Base-by-base conservation (phyloP, 495 filamentous ascomycete species). In the Hypoxylon rickii region DNA sequence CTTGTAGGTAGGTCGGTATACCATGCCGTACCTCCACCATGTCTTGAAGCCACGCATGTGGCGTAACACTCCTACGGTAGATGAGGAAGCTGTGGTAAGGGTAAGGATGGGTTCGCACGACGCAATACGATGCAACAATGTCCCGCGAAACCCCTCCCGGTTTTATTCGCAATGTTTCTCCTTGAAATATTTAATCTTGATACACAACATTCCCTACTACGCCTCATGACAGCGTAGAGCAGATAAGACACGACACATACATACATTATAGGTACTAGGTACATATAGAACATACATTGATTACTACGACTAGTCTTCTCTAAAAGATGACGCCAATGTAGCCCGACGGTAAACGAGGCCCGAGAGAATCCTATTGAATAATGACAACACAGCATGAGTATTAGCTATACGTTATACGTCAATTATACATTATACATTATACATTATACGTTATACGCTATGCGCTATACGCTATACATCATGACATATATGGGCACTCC, bases 11-110 rank as follows among this genome's bases (percentile, higher is more conserved):
- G n/a, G n/a, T n/a, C n/a, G n/a, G n/a, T n/a, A n/a, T n/a, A n/a
- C n/a, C n/a, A n/a, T n/a, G n/a, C n/a, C n/a, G n/a, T n/a, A n/a
- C n/a, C n/a, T n/a, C n/a, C 3, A 7, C 32, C 7, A 13, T 42
- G 47, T 58, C 40, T 58, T 33, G 40, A 46, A 50, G 21, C 42
- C 37, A 52, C 51, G 48, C 34, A 26, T 37, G 48, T 41, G 48
- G 43, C 55, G 46, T 42, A 52, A 29, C 42, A 26, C 10, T 29
- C 22, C 43, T 37, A 52, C 55, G 55, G 55, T 42, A 58, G 55
- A 52, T 58, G 55, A 32, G 20, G 36, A 17, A 17, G 13, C n/a
- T n/a, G n/a, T n/a, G n/a, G n/a, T n/a, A n/a, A n/a, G n/a, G n/a
- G n/a, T n/a, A n/a, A 29, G 10, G 24, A 29, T 29, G 24, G 24